Evolutionary conservation across 306 rosid species (phyloP).

Genomic region (Prunus fruticosa): DNA sequence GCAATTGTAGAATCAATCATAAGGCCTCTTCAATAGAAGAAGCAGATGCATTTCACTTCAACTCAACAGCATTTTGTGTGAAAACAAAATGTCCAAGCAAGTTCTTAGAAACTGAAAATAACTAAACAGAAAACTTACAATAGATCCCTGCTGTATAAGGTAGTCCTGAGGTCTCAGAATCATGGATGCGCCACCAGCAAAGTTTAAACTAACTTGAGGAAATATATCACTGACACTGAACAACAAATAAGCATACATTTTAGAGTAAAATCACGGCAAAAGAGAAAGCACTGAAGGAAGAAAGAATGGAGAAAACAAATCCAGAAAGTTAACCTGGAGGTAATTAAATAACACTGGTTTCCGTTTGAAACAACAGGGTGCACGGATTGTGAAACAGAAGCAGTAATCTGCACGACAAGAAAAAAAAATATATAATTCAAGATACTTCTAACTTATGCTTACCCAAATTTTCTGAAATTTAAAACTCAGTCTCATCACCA

Average conservation of each 20-base stretch:
- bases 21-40: conserved; percentile 11
- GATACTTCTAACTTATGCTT: neutral
- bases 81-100: conserved; percentile 6
- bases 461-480: neutral
- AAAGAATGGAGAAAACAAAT: conserved; percentile 12
- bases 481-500: neutral
- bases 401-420: conserved; percentile 49
- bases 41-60: conserved; percentile 12
- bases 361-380: conserved; percentile 56
- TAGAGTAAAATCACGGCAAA: conserved; percentile 18
- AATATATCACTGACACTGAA: conserved; percentile 68
- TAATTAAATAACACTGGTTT: conserved; percentile 66
- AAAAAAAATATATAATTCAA: neutral
- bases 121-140: conserved; percentile 49
- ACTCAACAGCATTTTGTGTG: conserved; percentile 16
- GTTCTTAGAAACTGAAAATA: conserved; percentile 2
- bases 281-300: neutral
- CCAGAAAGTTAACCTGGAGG: conserved; percentile 50
- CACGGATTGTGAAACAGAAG: conserved; percentile 59
- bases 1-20: neutral
- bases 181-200: conserved; percentile 78
- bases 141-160: conserved; percentile 75
- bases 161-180: conserved; percentile 83
- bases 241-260: conserved; percentile 19
- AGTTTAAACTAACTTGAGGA: conserved; percentile 90